Percentiles rank a stretch among this genome's conserved stretches.
Conservation (phyloP, 2,329 filamentous ascomycete genomes). For the Fusarium sacchari region DNA sequence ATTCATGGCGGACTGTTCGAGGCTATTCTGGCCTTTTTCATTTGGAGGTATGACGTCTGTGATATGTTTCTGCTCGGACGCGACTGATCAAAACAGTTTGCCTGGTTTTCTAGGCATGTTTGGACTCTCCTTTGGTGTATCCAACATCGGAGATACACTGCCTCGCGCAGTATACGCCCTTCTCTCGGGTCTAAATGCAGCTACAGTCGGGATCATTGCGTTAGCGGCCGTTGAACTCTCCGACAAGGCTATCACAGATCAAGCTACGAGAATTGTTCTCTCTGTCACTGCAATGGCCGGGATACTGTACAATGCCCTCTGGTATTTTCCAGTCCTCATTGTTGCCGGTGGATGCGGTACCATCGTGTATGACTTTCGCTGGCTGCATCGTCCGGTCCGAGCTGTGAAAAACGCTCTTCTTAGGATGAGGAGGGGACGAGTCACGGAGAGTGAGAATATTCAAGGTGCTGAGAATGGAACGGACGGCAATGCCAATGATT, state of each 20-base stretch:
- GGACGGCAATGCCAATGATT: rapidly evolving
- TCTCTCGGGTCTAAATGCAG: conserved; percentile 76
- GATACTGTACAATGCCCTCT: conserved; percentile 75
- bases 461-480: neutral
- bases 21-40: conserved; percentile 67
- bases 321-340: conserved; percentile 75
- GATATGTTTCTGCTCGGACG: too few species aligned
- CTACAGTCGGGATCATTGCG: conserved; percentile 77
- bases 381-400: conserved; percentile 52
- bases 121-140: conserved; percentile 71
- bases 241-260: conserved; percentile 73
- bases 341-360: neutral
- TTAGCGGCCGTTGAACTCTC: conserved; percentile 75
- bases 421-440: rapidly evolving
- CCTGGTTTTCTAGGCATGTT: conserved; percentile 79
- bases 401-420: neutral
- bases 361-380: conserved; percentile 23
- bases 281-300: conserved; percentile 72
- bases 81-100: conserved; percentile 52
- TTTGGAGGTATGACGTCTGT: conserved; percentile 66
- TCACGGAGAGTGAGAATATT: rapidly evolving
- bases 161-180: conserved; percentile 73
- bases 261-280: conserved; percentile 69
- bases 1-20: conserved; percentile 68
- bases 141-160: conserved; percentile 66